These are phyloP conservation scores for Dictyostelium firmibasis DNA, from an alignment of 78 protist species.

Conservation along the genomic window DNA sequence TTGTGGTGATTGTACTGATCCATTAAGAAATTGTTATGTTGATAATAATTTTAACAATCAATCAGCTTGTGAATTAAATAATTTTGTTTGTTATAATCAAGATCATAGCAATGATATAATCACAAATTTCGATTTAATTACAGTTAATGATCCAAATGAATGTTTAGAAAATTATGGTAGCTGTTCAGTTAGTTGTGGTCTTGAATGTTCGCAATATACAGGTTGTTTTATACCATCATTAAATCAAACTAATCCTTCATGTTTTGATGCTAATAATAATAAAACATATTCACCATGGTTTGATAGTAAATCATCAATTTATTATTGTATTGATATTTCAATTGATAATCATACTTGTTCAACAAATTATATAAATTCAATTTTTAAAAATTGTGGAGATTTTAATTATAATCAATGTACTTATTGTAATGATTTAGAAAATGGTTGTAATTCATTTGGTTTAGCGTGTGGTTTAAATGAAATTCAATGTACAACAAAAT, in stretches of 20 bases:
- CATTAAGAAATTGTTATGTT: not conserved
- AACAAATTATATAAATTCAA: not conserved
- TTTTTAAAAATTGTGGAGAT: not conserved
- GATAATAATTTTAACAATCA: not conserved
- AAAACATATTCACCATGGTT: not conserved
- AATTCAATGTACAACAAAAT: not conserved
- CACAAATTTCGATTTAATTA: not conserved
- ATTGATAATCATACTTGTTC: not conserved
- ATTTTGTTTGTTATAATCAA: conserved; percentile 13
- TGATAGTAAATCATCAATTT: not conserved
- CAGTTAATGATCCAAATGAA: not conserved
- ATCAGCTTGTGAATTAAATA: not conserved
- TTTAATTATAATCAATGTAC: conserved; percentile 14
- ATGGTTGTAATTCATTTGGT: conserved; percentile 7
- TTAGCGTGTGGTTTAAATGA: not conserved
- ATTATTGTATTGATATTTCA: not conserved
- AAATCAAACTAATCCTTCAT: not conserved
- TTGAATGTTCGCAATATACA: not conserved
- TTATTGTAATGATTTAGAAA: not conserved
- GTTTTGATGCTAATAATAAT: not conserved
- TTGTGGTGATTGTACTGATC: conserved; percentile 66
- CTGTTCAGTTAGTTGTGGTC: conserved; percentile 33
- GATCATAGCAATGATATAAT: not conserved
- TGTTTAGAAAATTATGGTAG: conserved; percentile 7
- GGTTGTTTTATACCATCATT: not conserved